Evolutionary conservation across 2,329 filamentous ascomycete genomes (phyloP).

Genomic region (Colletotrichum scovillei): DNA sequence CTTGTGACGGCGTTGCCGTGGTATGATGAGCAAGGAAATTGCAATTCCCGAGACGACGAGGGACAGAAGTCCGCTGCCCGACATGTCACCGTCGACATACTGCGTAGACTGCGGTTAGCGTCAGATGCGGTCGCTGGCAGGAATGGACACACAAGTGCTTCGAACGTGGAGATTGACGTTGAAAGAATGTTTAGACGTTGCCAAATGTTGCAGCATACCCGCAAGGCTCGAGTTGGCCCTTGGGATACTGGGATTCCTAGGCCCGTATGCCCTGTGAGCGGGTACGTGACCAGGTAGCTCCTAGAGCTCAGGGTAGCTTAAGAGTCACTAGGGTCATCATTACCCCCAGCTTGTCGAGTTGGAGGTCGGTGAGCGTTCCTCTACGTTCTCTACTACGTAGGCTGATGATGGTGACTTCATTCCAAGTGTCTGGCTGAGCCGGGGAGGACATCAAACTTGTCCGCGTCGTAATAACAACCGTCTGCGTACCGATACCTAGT

Average conservation of each 20-base stretch:
- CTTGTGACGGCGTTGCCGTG: slow-evolving; percentile 13
- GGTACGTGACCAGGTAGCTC: slow-evolving; percentile 16
- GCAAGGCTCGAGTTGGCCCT: neutral
- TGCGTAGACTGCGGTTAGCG: neutral
- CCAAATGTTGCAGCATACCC: neutral
- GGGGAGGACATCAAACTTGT: neutral
- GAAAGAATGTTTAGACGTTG: slow-evolving; percentile 3
- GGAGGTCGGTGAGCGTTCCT: neutral
- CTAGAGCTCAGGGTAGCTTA: slow-evolving; percentile 12
- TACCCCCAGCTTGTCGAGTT: neutral
- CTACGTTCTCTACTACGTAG: neutral
- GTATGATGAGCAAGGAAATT: neutral
- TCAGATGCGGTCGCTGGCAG: neutral
- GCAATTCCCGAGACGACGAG: slow-evolving; percentile 1
- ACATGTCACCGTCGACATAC: neutral
- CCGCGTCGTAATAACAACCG: neutral
- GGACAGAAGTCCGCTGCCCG: neutral
- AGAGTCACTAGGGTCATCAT: neutral
- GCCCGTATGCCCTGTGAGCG: slow-evolving; percentile 1
- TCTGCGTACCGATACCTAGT: neutral
- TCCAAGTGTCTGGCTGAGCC: neutral
- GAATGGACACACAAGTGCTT: neutral
- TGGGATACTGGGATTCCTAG: neutral
- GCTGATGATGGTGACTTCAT: neutral
- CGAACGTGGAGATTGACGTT: neutral